Evolutionary conservation across 257 asterid genomes (phyloP).

Genomic region (Ballota nigra): DNA sequence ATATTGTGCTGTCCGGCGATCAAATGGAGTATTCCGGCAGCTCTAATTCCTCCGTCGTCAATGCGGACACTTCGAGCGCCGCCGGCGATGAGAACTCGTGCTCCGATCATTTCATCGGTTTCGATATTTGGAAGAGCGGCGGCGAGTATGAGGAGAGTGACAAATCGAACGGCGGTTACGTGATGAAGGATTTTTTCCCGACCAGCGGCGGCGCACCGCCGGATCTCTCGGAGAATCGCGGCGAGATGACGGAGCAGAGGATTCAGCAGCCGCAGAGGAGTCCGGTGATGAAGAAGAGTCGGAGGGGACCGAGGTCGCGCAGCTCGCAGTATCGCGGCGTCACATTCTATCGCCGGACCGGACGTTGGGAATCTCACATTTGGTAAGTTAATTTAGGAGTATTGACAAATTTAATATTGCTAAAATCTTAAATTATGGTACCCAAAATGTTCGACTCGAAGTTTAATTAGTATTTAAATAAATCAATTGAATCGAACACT

Average conservation of each 20-base stretch:
- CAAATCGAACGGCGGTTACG: conserved; percentile 43
- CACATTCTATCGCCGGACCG: conserved; percentile 94
- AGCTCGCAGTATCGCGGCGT: conserved; percentile 99
- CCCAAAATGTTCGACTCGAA: not conserved
- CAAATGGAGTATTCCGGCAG: conserved; percentile 79
- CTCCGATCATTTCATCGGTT: conserved; percentile 44
- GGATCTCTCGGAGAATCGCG: conserved; percentile 45
- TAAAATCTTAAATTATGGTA: not conserved
- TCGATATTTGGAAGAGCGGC: conserved; percentile 57
- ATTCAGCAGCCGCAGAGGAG: conserved; percentile 43
- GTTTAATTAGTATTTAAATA: not conserved
- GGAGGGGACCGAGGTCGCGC: conserved; percentile 97
- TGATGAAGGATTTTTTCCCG: conserved; percentile 68
- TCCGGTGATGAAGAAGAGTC: conserved; percentile 70
- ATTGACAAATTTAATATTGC: not conserved
- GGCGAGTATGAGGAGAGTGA: conserved; percentile 44
- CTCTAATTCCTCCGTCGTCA: conserved; percentile 69
- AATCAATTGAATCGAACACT: conserved; percentile 6
- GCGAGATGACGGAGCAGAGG: conserved; percentile 40
- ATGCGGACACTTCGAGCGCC: conserved; percentile 66
- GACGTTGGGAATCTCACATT: conserved; percentile 99
- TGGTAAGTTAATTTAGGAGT: conserved; percentile 41
- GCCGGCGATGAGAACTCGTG: conserved; percentile 75
- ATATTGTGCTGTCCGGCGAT: conserved; percentile 32
- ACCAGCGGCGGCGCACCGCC: conserved; percentile 27